Conservation (phyloP, 768 basidiomycete species). For the Boletus eberwhitei region DNA sequence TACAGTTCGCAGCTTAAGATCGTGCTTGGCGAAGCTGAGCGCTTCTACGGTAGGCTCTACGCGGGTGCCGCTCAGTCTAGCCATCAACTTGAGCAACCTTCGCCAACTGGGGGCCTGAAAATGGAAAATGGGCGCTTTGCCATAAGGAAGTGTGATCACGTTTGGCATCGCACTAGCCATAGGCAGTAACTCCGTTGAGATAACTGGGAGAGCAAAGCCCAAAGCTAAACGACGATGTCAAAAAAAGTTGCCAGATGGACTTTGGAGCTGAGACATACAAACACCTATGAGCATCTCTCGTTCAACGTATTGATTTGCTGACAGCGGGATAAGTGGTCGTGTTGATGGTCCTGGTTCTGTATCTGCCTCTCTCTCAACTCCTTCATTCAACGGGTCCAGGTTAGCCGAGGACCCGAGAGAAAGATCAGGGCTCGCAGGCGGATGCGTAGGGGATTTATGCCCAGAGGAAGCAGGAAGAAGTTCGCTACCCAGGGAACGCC, state of each 20-base stretch:
- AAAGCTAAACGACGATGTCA: conserved; percentile 47
- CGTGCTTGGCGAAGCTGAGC: conserved; percentile 51
- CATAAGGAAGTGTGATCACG: conserved; percentile 71
- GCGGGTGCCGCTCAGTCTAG: conserved; percentile 63
- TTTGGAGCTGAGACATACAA: conserved; percentile 47
- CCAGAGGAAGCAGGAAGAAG: conserved; percentile 6
- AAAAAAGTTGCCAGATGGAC: background rate
- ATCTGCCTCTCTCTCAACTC: conserved; percentile 14
- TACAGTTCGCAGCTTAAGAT: conserved; percentile 65
- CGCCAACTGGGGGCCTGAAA: conserved; percentile 75
- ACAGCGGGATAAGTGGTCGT: conserved; percentile 11
- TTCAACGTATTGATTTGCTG: conserved; percentile 50
- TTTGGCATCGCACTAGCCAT: conserved; percentile 62
- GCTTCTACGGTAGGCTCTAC: conserved; percentile 72
- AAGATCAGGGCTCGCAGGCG: conserved; percentile 23
- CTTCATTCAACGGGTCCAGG: conserved; percentile 18
- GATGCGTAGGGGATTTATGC: conserved; percentile 16
- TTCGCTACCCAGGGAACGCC: conserved; percentile 18
- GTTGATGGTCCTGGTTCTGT: conserved; percentile 12
- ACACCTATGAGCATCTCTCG: conserved; percentile 55
- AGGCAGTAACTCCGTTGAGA: conserved; percentile 43
- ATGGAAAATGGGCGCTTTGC: conserved; percentile 64
- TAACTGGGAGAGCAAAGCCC: conserved; percentile 59
- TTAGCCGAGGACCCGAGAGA: conserved; percentile 16
- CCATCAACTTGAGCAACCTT: conserved; percentile 71